phyloP scores from a whole-genome alignment of 73 alveolate genomes.

The Paramecium tetraurelia region DNA sequence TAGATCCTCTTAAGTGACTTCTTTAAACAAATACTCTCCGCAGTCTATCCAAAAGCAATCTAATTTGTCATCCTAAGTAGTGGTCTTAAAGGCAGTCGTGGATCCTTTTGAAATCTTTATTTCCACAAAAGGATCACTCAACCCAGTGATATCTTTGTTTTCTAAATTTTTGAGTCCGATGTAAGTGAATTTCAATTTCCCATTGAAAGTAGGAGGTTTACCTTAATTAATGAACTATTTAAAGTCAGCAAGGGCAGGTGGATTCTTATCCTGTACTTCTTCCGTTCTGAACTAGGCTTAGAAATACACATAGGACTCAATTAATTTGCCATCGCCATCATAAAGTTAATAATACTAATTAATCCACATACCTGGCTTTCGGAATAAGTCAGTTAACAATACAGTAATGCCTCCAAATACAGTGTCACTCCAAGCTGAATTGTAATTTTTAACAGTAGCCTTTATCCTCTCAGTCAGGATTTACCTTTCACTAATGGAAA shows the following conservation, averaged over 20 bases:
- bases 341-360: constrained; percentile 30
- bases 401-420: constrained; percentile 4
- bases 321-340: constrained; percentile 49
- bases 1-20: constrained; percentile 15
- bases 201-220: constrained; percentile 35
- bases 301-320: not conserved
- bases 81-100: not conserved
- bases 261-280: not conserved
- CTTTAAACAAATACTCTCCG: not conserved
- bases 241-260: not conserved
- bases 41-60: constrained; percentile 31
- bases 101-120: constrained; percentile 43
- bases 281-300: not conserved
- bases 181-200: not conserved
- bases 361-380: constrained; percentile 39
- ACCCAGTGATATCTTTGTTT: constrained; percentile 2
- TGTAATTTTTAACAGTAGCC: not conserved
- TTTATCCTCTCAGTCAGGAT: not conserved
- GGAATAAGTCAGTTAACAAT: not conserved
- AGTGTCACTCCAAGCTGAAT: not conserved
- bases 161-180: constrained; percentile 24
- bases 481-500: not conserved
- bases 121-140: constrained; percentile 54
- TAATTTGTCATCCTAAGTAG: constrained; percentile 24
- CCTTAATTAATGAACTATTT: not conserved